Evolutionary conservation across 306 rosid species (phyloP).

Genomic region (Acacia acuminata): DNA sequence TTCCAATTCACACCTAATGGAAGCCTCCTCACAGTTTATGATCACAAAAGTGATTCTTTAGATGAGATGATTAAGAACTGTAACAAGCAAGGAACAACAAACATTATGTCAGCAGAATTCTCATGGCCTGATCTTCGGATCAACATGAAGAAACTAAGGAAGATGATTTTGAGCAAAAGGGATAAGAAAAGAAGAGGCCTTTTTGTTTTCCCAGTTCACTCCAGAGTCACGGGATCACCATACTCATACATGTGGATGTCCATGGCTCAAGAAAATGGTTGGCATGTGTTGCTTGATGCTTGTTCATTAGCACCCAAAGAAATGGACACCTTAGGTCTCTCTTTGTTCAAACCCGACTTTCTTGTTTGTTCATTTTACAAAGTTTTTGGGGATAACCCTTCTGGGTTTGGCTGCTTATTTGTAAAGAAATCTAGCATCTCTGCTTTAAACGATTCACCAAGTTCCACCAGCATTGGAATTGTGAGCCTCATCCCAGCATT

Average conservation of each 20-base stretch:
- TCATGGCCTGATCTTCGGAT: constrained; percentile 61
- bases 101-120: constrained; percentile 58
- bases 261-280: constrained; percentile 76
- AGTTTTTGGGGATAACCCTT: constrained; percentile 77
- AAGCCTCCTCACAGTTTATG: constrained; percentile 72
- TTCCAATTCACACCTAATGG: constrained; percentile 67
- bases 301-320: constrained; percentile 80
- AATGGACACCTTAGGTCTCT: constrained; percentile 75
- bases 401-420: constrained; percentile 83
- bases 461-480: constrained; percentile 56
- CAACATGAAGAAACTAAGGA: constrained; percentile 49
- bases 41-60: constrained; percentile 64
- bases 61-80: constrained; percentile 64
- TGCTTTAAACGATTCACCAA: constrained; percentile 42
- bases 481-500: constrained; percentile 57
- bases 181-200: constrained; percentile 51
- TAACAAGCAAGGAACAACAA: constrained; percentile 61
- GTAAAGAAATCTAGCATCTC: constrained; percentile 67
- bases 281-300: constrained; percentile 79
- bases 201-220: constrained; percentile 82
- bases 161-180: constrained; percentile 39
- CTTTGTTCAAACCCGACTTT: constrained; percentile 80
- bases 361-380: constrained; percentile 74
- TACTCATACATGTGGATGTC: constrained; percentile 87
- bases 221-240: constrained; percentile 71